Conservation (phyloP, 2,329 filamentous ascomycete genomes). For the Talaromyces sp. region DNA sequence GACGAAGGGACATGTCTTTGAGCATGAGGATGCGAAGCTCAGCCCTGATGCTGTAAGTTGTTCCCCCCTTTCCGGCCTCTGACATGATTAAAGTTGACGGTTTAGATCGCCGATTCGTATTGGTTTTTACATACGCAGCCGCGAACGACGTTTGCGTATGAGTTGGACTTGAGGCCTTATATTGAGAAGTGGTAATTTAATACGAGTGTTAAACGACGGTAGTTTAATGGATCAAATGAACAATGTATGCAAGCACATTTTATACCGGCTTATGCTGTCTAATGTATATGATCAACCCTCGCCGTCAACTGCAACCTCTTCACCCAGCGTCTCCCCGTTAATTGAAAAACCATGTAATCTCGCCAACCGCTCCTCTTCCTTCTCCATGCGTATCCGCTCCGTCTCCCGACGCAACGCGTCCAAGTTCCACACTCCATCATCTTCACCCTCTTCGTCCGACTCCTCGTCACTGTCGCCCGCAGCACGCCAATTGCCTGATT, state of each 20-base stretch:
- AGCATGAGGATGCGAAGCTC: conserved; percentile 65
- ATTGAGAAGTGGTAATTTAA: conserved; percentile 73
- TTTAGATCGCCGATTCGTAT: conserved; percentile 78
- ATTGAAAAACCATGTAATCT: conserved; percentile 30
- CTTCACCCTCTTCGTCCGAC: conserved; percentile 44
- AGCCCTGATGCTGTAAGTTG: conserved; percentile 66
- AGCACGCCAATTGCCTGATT: conserved; percentile 84
- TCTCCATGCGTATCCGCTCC: conserved; percentile 67
- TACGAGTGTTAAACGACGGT: not conserved
- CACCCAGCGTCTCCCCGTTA: not conserved
- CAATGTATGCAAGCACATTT: conserved; percentile 5
- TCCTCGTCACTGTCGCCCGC: conserved; percentile 57
- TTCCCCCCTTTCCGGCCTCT: not conserved
- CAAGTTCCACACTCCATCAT: conserved; percentile 67
- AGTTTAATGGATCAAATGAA: not conserved
- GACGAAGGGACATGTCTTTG: conserved; percentile 59
- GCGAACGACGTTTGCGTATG: conserved; percentile 73
- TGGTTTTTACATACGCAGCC: conserved; percentile 82
- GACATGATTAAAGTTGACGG: not conserved
- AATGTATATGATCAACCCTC: conserved; percentile 5
- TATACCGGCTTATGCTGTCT: conserved; percentile 4
- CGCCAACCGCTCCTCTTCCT: conserved; percentile 69
- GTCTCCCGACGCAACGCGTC: conserved; percentile 82
- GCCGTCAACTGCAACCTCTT: conserved; percentile 12
- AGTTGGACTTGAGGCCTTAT: conserved; percentile 75